Evolutionary conservation across 441 rosid species (phyloP).

Genomic region (Mallotus japonicus): DNA sequence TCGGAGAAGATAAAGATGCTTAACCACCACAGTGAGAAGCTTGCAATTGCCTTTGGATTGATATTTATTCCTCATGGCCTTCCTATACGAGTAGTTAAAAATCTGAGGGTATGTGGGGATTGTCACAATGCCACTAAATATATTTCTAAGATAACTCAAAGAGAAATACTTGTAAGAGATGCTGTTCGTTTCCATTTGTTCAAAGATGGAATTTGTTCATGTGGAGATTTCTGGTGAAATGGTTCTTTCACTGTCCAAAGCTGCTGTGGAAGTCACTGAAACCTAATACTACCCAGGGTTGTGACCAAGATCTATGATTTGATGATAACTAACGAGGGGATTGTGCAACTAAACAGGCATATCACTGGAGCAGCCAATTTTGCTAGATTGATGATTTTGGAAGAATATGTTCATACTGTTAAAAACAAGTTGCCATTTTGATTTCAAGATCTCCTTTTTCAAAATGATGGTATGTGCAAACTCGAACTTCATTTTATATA

Average conservation of each 20-base stretch:
- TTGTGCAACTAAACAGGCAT: not conserved
- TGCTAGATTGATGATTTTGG: not conserved
- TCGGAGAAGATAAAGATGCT: slow-evolving; percentile 82
- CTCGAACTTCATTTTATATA: not conserved
- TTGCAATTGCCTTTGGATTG: slow-evolving; percentile 89
- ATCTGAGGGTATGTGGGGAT: slow-evolving; percentile 85
- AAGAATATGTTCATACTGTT: slow-evolving; percentile 1
- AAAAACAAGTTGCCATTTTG: not conserved
- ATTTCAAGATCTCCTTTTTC: slow-evolving; percentile 8
- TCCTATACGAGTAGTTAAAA: slow-evolving; percentile 77
- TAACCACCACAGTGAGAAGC: slow-evolving; percentile 81
- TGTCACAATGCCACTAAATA: slow-evolving; percentile 86
- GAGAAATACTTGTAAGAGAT: slow-evolving; percentile 95
- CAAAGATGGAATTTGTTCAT: slow-evolving; percentile 87
- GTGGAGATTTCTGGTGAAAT: slow-evolving; percentile 93
- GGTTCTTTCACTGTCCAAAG: slow-evolving; percentile 1
- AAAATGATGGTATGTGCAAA: not conserved
- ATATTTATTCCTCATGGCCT: slow-evolving; percentile 60
- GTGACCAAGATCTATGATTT: slow-evolving; percentile 11
- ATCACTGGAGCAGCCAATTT: not conserved
- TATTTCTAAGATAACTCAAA: slow-evolving; percentile 73
- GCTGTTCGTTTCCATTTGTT: slow-evolving; percentile 82
- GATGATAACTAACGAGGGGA: slow-evolving; percentile 6
- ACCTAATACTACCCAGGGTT: slow-evolving; percentile 1
- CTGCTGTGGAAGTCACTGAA: slow-evolving; percentile 6